Conservation (phyloP, 1,284 basidiomycete species). For the Mycosarcoma maydis region DNA sequence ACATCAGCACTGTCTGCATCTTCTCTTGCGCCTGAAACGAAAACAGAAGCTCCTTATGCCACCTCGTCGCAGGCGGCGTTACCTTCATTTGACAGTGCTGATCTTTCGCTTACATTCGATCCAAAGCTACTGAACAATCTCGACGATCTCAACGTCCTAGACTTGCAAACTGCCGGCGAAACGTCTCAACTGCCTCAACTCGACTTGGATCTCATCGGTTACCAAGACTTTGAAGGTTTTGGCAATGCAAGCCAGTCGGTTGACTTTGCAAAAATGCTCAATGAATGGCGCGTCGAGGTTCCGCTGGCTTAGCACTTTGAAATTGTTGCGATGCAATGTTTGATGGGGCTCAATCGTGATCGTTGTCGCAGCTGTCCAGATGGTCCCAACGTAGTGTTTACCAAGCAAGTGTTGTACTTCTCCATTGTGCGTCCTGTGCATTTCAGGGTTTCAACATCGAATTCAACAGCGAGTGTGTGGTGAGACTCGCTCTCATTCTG, state of each 20-base stretch:
- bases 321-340: too few species aligned
- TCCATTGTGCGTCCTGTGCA: too few species aligned
- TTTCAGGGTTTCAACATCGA: too few species aligned
- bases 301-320: constrained; percentile 20
- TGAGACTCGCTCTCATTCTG: too few species aligned
- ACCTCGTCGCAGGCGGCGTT: background rate
- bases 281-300: constrained; percentile 38
- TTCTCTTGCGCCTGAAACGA: background rate
- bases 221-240: constrained; percentile 36
- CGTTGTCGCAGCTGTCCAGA: too few species aligned
- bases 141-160: constrained; percentile 10
- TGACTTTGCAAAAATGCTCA: constrained; percentile 47
- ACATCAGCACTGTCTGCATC: background rate
- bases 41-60: background rate
- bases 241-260: constrained; percentile 34
- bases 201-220: constrained; percentile 39
- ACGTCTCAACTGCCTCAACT: constrained; percentile 23
- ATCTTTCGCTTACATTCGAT: constrained; percentile 16
- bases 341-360: too few species aligned
- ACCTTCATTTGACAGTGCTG: background rate
- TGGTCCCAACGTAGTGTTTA: too few species aligned
- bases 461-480: too few species aligned
- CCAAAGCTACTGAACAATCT: constrained; percentile 15
- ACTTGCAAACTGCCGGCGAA: constrained; percentile 1
- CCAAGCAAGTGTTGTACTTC: too few species aligned